Base-by-base conservation (phyloP, 768 basidiomycete species). In the Inosperma sp. region DNA sequence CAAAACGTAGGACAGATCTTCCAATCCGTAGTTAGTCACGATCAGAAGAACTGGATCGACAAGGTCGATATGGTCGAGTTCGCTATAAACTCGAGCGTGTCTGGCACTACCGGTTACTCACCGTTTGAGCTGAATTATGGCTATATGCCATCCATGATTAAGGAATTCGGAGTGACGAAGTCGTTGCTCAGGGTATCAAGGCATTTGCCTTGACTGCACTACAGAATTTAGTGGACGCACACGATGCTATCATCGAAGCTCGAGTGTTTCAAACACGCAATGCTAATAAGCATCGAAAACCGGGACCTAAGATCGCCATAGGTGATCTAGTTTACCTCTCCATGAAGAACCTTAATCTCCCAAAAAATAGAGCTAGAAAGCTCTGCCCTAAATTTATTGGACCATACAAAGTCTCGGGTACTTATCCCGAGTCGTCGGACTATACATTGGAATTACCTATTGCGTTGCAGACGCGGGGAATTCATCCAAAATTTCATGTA, bases 241-340 rank as follows among this genome's bases (percentile, higher is more conserved):
- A 76, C 47, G 65, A 77, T 48, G 60, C 64, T 0, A 68, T 76
- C 1, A 69, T 76, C 7, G 68, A 51, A 13, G 53, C 62, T 0
- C 33, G 69, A 0, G 61, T 70, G 0, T 33, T 58, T 4, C 68
- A 72, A 26, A 66, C 66, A 0, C n/a, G 58, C n/a, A 48, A 66
- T 0, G 65, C 70, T 0, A 72, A 77, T 39, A 12, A 3, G 2
- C 29, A 53, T 6, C 49, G 56, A 2, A 21, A 62, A 2, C 51
- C 3, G 31, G 53, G 8, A 59, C 63, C 26, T 36, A 49, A 0
- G 48, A 13, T 69, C 21, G 36, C 16, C 0, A 47, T 35, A 37
- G 67, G 65, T 0, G 64, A 69, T 34, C 44, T 69, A 1, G 69
- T 73, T 0, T 72, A 67, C 30, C 16, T 71, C 3, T 67, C 65